Evolutionary conservation across 2,329 filamentous ascomycete species (phyloP).

Genomic region (Trichoderma simmonsii): DNA sequence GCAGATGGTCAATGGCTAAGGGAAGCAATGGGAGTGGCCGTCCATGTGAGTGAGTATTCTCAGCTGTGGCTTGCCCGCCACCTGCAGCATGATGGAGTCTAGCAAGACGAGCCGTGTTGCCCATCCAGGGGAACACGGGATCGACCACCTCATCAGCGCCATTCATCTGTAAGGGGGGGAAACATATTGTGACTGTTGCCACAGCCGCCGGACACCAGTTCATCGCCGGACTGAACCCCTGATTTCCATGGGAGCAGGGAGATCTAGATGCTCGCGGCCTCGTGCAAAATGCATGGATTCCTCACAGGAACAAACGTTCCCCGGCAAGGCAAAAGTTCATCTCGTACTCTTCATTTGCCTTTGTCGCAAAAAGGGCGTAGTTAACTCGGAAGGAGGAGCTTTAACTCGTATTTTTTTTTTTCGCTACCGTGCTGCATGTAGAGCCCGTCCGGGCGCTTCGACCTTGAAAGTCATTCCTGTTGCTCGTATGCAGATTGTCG

Average conservation of each 20-base stretch:
- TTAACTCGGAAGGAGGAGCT: background rate
- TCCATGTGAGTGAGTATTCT: background rate
- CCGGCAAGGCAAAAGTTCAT: background rate
- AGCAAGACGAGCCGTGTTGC: background rate
- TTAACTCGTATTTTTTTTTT: background rate
- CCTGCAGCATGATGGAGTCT: background rate
- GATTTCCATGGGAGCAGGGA: background rate
- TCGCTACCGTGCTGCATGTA: background rate
- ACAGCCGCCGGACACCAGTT: background rate
- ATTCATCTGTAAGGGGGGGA: background rate
- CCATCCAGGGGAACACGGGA: background rate
- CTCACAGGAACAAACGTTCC: background rate
- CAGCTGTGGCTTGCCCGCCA: constrained; percentile 11
- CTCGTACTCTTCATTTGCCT: background rate
- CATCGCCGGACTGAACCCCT: background rate
- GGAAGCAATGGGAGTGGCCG: background rate
- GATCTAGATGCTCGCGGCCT: background rate
- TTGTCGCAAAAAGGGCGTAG: background rate
- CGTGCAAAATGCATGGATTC: background rate
- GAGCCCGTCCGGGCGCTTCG: background rate
- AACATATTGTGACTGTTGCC: background rate
- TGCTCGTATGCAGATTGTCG: background rate
- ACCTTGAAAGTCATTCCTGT: background rate
- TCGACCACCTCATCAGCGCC: background rate
- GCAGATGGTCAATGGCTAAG: background rate